phyloP scores from a whole-genome alignment of 1,139 yeast species.

The Blastobotrys elegans region DNA sequence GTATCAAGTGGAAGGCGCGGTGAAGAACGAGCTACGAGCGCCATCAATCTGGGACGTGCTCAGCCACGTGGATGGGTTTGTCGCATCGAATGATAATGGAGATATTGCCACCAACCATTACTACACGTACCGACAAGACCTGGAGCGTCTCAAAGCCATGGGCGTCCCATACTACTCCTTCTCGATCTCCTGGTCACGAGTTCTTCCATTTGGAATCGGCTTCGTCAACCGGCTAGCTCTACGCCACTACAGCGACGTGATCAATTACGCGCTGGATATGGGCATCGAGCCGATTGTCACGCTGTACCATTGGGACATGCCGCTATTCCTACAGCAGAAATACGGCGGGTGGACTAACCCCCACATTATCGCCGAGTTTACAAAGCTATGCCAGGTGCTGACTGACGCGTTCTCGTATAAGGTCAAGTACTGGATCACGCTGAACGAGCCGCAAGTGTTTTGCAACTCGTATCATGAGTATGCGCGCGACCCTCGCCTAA shows the following conservation, averaged over 20 bases:
- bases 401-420: slow-evolving; percentile 36
- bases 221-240: slow-evolving; percentile 31
- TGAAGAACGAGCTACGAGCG: slow-evolving; percentile 33
- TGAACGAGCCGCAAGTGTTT: slow-evolving; percentile 33
- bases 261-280: slow-evolving; percentile 29
- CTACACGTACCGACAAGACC: slow-evolving; percentile 34
- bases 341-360: slow-evolving; percentile 34
- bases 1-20: slow-evolving; percentile 36
- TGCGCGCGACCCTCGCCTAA: neutral
- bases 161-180: slow-evolving; percentile 34
- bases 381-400: slow-evolving; percentile 34
- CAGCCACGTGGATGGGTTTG: slow-evolving; percentile 12
- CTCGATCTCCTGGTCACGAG: slow-evolving; percentile 34
- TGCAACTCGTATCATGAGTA: slow-evolving; percentile 6
- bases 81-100: slow-evolving; percentile 14
- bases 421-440: slow-evolving; percentile 34
- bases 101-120: slow-evolving; percentile 34
- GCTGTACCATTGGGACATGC: slow-evolving; percentile 34
- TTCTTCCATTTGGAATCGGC: slow-evolving; percentile 32
- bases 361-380: slow-evolving; percentile 35
- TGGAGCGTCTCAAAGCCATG: slow-evolving; percentile 33
- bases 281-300: slow-evolving; percentile 34
- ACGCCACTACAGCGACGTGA: slow-evolving; percentile 33
- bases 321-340: slow-evolving; percentile 27
- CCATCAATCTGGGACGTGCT: slow-evolving; percentile 31